These are phyloP conservation scores for Phytophthora megakarya DNA, from an alignment of 352 stramenopile genomes.

Conservation along the genomic window DNA sequence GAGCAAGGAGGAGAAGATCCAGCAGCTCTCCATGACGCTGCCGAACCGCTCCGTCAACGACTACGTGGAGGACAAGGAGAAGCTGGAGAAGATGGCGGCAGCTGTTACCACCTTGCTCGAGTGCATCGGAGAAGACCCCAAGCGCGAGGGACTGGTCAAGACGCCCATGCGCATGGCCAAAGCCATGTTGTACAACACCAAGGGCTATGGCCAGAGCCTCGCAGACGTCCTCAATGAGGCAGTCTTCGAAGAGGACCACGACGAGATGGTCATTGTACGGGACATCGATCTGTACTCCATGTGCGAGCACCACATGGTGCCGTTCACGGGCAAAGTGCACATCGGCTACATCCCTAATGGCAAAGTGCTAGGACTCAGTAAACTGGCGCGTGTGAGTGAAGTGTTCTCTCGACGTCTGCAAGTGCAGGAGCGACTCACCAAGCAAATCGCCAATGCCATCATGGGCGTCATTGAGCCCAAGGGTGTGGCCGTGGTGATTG, in stretches of 20 bases:
- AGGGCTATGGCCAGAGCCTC: constrained; percentile 93
- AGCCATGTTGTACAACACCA: constrained; percentile 96
- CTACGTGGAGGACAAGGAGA: constrained; percentile 73
- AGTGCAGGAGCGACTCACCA: constrained; percentile 99
- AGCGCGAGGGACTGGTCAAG: constrained; percentile 94
- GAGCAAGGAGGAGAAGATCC: constrained; percentile 31
- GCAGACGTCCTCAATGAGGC: constrained; percentile 95
- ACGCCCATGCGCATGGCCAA: constrained; percentile 98
- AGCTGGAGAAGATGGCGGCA: constrained; percentile 93
- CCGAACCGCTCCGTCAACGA: constrained; percentile 61
- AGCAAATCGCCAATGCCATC: constrained; percentile 98
- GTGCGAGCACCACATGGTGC: constrained; percentile 99
- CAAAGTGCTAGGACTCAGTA: constrained; percentile 98
- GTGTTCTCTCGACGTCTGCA: constrained; percentile 97
- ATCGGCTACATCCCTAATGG: constrained; percentile 95
- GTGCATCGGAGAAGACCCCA: constrained; percentile 94
- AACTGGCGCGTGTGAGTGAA: constrained; percentile 98
- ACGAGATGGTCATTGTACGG: constrained; percentile 99
- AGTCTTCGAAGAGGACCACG: constrained; percentile 98
- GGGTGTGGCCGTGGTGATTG: constrained; percentile 98
- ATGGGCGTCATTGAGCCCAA: constrained; percentile 96
- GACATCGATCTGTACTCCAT: constrained; percentile 99
- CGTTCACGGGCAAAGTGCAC: constrained; percentile 97
- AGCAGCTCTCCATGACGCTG: constrained; percentile 71
- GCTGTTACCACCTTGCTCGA: constrained; percentile 93